A percentile compares a stretch with the other conserved stretches of the same genome.
Conservation (phyloP, 495 filamentous ascomycete species). For the Usnea hakonensis region DNA sequence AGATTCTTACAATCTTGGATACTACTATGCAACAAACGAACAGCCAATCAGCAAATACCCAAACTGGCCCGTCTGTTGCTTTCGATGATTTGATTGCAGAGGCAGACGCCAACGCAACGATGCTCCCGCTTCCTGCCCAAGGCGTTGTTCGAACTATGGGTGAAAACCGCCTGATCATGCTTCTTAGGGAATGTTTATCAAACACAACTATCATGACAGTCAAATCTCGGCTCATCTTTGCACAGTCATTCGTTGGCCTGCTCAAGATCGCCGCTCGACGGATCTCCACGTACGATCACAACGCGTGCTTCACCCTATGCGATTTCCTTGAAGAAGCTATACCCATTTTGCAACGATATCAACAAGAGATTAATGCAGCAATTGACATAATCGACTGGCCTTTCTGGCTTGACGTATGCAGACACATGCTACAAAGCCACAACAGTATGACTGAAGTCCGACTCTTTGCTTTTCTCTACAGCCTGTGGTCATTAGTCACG, state of each 20-base stretch:
- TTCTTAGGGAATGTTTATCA: slow-evolving; percentile 78
- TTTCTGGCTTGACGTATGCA: slow-evolving; percentile 83
- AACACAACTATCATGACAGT: slow-evolving; percentile 52
- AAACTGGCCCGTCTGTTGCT: slow-evolving; percentile 50
- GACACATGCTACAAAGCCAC: slow-evolving; percentile 75
- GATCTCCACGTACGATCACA: slow-evolving; percentile 77
- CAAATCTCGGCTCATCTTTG: slow-evolving; percentile 60
- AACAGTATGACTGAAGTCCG: slow-evolving; percentile 93
- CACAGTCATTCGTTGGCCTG: slow-evolving; percentile 65
- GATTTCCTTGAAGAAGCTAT: slow-evolving; percentile 84
- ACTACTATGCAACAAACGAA: slow-evolving; percentile 70
- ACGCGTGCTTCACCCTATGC: slow-evolving; percentile 84
- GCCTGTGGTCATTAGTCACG: slow-evolving; percentile 68
- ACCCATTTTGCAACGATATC: slow-evolving; percentile 51
- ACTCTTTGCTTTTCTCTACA: slow-evolving; percentile 77
- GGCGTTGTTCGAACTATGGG: slow-evolving; percentile 79
- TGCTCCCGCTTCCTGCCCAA: slow-evolving; percentile 55
- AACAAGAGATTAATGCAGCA: slow-evolving; percentile 36
- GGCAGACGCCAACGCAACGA: slow-evolving; percentile 61
- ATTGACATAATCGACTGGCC: slow-evolving; percentile 60
- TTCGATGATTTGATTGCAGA: slow-evolving; percentile 68
- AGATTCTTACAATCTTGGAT: slow-evolving; percentile 75
- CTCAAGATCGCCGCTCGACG: slow-evolving; percentile 65
- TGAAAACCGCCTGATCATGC: slow-evolving; percentile 81
- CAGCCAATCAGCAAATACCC: slow-evolving; percentile 43